phyloP scores from a whole-genome alignment of 208 protist species.

The Leptomonas pyrrhocoris region DNA sequence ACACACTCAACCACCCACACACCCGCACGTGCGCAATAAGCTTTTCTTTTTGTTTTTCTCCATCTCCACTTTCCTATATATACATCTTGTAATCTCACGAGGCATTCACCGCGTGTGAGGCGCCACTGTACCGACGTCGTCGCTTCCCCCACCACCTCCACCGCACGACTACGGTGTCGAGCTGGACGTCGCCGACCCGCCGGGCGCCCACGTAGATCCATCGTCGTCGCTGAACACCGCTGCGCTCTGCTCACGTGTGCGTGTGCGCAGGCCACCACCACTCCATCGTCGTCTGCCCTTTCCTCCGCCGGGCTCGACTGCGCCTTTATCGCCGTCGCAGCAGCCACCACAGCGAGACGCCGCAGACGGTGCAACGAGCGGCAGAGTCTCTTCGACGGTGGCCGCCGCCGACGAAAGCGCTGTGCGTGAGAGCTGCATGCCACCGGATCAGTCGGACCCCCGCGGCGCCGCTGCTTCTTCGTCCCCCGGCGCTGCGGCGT shows the following conservation, averaged over 20 bases:
- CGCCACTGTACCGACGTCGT: constrained; percentile 7
- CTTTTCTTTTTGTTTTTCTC: too few relatives aligned
- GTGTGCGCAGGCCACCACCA: not conserved
- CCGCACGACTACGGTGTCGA: constrained; percentile 14
- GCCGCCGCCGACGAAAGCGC: not conserved
- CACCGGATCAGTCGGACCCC: not conserved
- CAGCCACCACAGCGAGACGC: not conserved
- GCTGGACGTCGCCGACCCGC: constrained; percentile 3
- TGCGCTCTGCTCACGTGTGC: not conserved
- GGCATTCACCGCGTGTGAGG: constrained; percentile 2
- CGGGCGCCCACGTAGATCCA: not conserved
- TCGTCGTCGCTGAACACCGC: not conserved
- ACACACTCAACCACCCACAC: too few relatives aligned
- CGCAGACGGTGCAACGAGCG: not conserved
- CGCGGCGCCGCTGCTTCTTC: not conserved
- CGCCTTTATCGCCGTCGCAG: not conserved
- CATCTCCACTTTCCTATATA: not conserved
- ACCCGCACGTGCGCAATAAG: too few relatives aligned
- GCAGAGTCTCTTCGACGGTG: too few relatives aligned
- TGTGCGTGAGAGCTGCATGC: not conserved
- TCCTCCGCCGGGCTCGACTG: not conserved
- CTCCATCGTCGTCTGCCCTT: not conserved
- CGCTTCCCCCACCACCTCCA: not conserved
- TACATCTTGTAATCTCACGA: too few relatives aligned
- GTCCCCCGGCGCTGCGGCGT: not conserved